Percentiles rank a stretch among this genome's conserved stretches.
Conservation (phyloP, 257 asterid genomes). For the Thymus mandschuricus region DNA sequence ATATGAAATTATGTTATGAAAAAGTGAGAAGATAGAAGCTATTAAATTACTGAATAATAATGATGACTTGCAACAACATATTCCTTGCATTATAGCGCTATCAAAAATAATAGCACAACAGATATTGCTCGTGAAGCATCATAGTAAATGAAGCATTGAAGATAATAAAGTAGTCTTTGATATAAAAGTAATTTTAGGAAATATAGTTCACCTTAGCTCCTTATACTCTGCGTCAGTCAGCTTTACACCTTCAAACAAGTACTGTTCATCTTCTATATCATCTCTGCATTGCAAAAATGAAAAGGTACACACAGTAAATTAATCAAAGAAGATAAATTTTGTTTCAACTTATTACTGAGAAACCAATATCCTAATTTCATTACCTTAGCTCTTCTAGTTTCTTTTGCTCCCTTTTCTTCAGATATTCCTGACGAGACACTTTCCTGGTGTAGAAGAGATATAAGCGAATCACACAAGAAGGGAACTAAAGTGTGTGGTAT, state of each 20-base stretch:
- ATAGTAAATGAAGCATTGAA: not conserved
- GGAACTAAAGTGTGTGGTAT: not conserved
- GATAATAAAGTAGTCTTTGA: constrained; percentile 3
- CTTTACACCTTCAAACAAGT: constrained; percentile 79
- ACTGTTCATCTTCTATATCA: constrained; percentile 87
- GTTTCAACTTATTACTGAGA: constrained; percentile 4
- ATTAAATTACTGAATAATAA: constrained; percentile 6
- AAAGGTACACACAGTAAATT: constrained; percentile 21
- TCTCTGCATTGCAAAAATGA: constrained; percentile 54
- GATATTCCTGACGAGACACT: constrained; percentile 83
- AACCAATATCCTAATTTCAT: constrained; percentile 22
- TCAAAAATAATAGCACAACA: constrained; percentile 10
- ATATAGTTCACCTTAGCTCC: constrained; percentile 58
- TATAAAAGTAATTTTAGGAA: constrained; percentile 17
- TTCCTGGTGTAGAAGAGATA: constrained; percentile 47
- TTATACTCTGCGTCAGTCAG: constrained; percentile 71
- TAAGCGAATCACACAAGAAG: no score
- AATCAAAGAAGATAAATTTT: constrained; percentile 24
- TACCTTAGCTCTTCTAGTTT: constrained; percentile 89
- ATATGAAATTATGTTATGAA: constrained; percentile 5
- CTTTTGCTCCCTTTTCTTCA: constrained; percentile 94
- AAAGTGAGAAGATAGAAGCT: constrained; percentile 3
- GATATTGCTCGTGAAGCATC: constrained; percentile 22
- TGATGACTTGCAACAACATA: constrained; percentile 14
- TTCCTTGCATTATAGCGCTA: constrained; percentile 9